Percentiles rank a stretch among this genome's conserved stretches.
phyloP scores from a whole-genome alignment of 805 yeast genomes.

The Grigorovia yakushimaensis region DNA sequence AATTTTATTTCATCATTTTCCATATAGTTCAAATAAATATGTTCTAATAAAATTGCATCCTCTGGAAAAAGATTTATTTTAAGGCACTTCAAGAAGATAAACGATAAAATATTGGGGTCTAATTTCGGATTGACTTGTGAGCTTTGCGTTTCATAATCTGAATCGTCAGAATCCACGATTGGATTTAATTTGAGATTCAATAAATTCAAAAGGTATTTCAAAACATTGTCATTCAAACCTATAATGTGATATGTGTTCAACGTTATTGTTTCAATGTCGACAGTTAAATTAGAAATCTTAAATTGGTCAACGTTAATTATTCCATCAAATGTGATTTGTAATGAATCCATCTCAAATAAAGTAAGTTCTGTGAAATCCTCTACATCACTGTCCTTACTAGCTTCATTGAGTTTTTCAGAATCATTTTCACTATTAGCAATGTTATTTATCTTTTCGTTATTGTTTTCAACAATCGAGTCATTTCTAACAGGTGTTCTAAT shows the following conservation, averaged over 20 bases:
- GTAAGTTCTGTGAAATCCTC: not conserved
- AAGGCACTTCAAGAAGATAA: conserved; percentile 8
- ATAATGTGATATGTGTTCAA: not conserved
- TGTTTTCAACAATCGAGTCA: conserved; percentile 16
- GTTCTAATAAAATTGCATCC: conserved; percentile 1
- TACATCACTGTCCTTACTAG: not conserved
- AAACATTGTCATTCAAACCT: not conserved
- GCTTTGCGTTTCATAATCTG: not conserved
- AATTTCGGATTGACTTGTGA: not conserved
- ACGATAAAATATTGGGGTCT: conserved; percentile 1
- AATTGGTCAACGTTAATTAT: not conserved
- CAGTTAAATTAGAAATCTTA: not conserved
- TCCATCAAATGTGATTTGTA: not conserved
- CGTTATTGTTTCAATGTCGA: not conserved
- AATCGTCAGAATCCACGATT: not conserved
- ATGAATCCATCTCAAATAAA: not conserved
- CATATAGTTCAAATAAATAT: conserved; percentile 5
- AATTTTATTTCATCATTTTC: conserved; percentile 3
- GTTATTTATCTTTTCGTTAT: conserved; percentile 9
- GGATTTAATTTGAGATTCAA: not conserved
- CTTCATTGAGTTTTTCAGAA: not conserved
- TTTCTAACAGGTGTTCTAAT: not conserved
- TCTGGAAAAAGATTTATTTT: not conserved
- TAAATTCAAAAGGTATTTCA: not conserved
- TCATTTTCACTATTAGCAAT: no score